Evolutionary conservation across 331 rosid species (phyloP).

Genomic region (Acacia pycnantha): DNA sequence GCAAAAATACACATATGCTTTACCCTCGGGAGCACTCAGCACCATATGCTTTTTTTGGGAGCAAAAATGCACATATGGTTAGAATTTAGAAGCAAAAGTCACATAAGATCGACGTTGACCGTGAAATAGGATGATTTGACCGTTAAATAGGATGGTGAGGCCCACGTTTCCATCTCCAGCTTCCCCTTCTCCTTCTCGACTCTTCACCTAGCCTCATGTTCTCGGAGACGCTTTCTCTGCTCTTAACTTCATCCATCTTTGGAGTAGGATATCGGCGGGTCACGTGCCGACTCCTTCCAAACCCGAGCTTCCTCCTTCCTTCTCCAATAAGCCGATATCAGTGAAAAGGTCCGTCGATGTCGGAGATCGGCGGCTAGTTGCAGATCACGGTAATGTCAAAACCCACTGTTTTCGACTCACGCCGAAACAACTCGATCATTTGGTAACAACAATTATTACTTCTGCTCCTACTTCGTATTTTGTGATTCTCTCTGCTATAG

Average conservation of each 20-base stretch:
- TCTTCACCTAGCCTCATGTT: slow-evolving; percentile 85
- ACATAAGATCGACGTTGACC: no score
- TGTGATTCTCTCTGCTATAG: slow-evolving; percentile 50
- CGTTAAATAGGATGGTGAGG: no score
- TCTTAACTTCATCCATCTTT: slow-evolving; percentile 48
- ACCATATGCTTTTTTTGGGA: no score
- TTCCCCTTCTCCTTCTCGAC: no score
- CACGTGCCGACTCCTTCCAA: slow-evolving; percentile 18
- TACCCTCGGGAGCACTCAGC: no score
- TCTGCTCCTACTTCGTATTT: slow-evolving; percentile 29
- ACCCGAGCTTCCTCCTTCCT: slow-evolving; percentile 11
- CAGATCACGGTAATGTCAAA: slow-evolving; percentile 35
- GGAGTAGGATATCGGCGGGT: slow-evolving; percentile 51
- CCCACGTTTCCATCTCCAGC: no score
- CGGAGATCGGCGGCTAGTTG: slow-evolving; percentile 48
- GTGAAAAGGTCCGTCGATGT: slow-evolving; percentile 32
- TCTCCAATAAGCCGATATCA: slow-evolving; percentile 34
- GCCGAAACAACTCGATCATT: slow-evolving; percentile 40
- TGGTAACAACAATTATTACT: slow-evolving; percentile 21
- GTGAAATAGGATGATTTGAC: no score
- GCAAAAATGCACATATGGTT: no score
- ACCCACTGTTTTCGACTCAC: slow-evolving; percentile 52
- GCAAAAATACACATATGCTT: no score
- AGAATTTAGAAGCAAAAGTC: no score
- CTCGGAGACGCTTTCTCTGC: slow-evolving; percentile 81